Evolutionary conservation across 768 basidiomycete species (phyloP).

Genomic region (Myochromella boudieri): DNA sequence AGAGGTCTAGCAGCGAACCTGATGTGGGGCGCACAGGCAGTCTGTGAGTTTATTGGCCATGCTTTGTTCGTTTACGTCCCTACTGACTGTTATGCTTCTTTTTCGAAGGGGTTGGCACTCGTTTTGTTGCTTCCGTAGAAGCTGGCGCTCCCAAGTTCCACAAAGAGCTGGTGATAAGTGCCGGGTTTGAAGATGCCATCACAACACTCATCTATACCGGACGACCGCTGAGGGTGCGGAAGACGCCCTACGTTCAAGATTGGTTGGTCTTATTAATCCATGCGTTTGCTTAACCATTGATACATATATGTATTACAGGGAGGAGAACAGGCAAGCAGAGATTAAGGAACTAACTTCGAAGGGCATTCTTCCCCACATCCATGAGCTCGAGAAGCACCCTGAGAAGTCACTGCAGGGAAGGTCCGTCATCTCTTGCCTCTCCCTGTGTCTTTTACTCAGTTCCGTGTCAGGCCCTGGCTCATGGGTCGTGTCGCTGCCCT

Average conservation of each 20-base stretch:
- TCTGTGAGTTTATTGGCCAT: slow-evolving; percentile 54
- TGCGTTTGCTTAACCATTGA: background rate
- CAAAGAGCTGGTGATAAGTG: slow-evolving; percentile 73
- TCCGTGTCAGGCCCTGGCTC: slow-evolving; percentile 53
- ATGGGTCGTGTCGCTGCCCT: slow-evolving; percentile 82
- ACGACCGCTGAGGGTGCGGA: slow-evolving; percentile 81
- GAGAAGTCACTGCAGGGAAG: slow-evolving; percentile 70
- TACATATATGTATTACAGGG: slow-evolving; percentile 41
- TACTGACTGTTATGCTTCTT: slow-evolving; percentile 9
- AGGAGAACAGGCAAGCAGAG: slow-evolving; percentile 74
- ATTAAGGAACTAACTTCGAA: slow-evolving; percentile 80
- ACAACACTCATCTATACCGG: slow-evolving; percentile 91
- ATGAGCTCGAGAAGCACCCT: slow-evolving; percentile 77
- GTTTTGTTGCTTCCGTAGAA: slow-evolving; percentile 83
- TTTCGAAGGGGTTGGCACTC: slow-evolving; percentile 72
- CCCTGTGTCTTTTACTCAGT: background rate
- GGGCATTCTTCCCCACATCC: slow-evolving; percentile 76
- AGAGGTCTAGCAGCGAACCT: slow-evolving; percentile 85
- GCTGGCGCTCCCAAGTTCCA: slow-evolving; percentile 82
- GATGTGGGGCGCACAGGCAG: slow-evolving; percentile 85
- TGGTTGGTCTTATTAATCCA: slow-evolving; percentile 53
- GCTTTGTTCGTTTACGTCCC: background rate
- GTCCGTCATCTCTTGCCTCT: slow-evolving; percentile 9
- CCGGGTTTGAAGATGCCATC: slow-evolving; percentile 75
- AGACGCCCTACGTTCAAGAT: slow-evolving; percentile 82